Percentiles rank a stretch among this genome's conserved stretches.
These are phyloP conservation scores for Moesziomyces sp. DNA, from an alignment of 1,284 basidiomycete species.

Conservation along the genomic window DNA sequence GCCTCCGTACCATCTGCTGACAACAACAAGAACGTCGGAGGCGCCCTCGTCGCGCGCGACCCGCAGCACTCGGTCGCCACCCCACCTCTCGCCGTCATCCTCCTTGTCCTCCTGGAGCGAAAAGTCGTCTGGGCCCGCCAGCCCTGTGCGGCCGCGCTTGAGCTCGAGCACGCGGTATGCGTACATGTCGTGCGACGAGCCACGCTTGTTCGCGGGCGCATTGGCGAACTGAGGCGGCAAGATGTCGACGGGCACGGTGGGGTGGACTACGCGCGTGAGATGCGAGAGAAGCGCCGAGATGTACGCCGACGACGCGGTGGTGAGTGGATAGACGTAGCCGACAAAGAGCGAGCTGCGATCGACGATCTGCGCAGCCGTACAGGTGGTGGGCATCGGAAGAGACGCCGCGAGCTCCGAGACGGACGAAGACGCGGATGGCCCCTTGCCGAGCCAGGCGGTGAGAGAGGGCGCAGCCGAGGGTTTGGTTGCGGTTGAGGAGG, in stretches of 20 bases:
- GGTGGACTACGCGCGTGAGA: constrained; percentile 60
- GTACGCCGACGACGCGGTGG: constrained; percentile 29
- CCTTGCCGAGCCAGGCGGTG: constrained; percentile 51
- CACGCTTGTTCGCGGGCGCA: constrained; percentile 45
- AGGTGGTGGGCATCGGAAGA: constrained; percentile 55
- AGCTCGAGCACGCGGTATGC: constrained; percentile 61
- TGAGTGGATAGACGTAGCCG: constrained; percentile 63
- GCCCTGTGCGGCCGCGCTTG: constrained; percentile 55
- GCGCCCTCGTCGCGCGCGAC: constrained; percentile 59
- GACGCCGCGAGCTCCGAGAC: constrained; percentile 31
- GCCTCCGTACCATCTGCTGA: constrained; percentile 77
- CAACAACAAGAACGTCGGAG: constrained; percentile 60
- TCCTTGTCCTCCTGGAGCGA: constrained; percentile 58
- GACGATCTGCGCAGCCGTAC: constrained; percentile 50
- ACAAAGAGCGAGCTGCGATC: constrained; percentile 65
- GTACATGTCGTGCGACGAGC: constrained; percentile 64
- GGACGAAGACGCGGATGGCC: constrained; percentile 40
- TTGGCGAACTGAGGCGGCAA: constrained; percentile 58
- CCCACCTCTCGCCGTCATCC: constrained; percentile 65
- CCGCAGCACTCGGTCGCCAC: constrained; percentile 53
- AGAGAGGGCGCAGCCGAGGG: constrained; percentile 20
- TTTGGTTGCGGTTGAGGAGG: not conserved
- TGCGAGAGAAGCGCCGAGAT: constrained; percentile 55
- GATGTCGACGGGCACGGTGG: constrained; percentile 44
- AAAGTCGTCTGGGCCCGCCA: constrained; percentile 62